Percentiles rank a stretch among this genome's conserved stretches.
phyloP scores from a whole-genome alignment of 768 basidiomycete genomes.

The Auricularia sp. region DNA sequence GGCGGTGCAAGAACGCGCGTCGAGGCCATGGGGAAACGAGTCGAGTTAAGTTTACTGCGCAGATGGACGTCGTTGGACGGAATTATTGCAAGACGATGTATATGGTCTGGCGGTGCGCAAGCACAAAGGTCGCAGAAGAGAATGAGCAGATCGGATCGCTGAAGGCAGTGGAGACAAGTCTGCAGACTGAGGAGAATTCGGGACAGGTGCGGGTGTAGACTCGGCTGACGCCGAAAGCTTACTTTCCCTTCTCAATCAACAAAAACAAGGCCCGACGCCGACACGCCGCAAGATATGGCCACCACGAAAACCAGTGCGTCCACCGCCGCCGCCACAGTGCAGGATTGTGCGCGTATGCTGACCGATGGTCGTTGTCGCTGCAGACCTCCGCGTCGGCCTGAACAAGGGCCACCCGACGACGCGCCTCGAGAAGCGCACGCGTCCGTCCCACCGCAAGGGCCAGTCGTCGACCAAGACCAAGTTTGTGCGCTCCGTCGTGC shows the following conservation, averaged over 20 bases:
- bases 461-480: constrained; percentile 79
- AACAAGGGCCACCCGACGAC: constrained; percentile 90
- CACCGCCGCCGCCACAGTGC: neutral
- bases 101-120: too few relatives aligned
- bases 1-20: too few relatives aligned
- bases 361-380: neutral
- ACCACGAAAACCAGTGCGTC: constrained; percentile 1
- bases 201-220: too few relatives aligned
- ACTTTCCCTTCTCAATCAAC: neutral
- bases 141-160: too few relatives aligned
- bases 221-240: too few relatives aligned
- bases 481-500: constrained; percentile 86
- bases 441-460: constrained; percentile 91
- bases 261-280: neutral
- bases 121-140: too few relatives aligned
- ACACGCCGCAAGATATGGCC: constrained; percentile 1
- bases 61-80: too few relatives aligned
- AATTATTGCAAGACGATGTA: too few relatives aligned
- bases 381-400: constrained; percentile 75
- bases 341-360: neutral
- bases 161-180: too few relatives aligned
- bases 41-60: too few relatives aligned
- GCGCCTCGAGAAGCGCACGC: constrained; percentile 57
- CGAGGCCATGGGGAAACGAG: too few relatives aligned
- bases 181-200: too few relatives aligned